Evolutionary conservation across 78 protist species (phyloP).

Genomic region (Tieghemostelium lacteum): DNA sequence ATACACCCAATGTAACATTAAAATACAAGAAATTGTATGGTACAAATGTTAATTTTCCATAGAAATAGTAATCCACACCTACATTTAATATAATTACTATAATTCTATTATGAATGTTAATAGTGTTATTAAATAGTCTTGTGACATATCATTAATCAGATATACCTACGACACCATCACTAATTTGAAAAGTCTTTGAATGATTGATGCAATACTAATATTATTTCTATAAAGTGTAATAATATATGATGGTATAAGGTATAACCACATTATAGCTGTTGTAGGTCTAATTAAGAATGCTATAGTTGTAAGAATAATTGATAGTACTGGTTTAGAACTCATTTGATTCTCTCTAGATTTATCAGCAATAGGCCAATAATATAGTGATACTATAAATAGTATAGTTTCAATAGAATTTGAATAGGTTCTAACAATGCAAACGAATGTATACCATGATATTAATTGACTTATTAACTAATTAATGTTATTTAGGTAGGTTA

Average conservation of each 20-base stretch:
- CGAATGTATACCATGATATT: conserved; percentile 58
- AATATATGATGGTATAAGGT: conserved; percentile 32
- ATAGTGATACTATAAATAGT: conserved; percentile 46
- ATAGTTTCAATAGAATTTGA: conserved; percentile 83
- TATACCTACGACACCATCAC: background rate
- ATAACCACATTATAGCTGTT: conserved; percentile 72
- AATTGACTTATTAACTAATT: conserved; percentile 32
- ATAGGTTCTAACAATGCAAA: conserved; percentile 77
- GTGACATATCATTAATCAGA: background rate
- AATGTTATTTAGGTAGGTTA: background rate
- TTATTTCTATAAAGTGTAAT: background rate
- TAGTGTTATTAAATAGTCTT: background rate
- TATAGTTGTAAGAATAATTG: conserved; percentile 37
- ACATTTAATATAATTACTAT: background rate
- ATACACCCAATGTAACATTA: conserved; percentile 69
- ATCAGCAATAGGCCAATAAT: conserved; percentile 55
- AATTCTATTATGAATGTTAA: background rate
- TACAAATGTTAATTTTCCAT: conserved; percentile 27
- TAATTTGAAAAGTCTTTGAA: background rate
- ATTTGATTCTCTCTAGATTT: background rate
- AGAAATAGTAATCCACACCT: conserved; percentile 54
- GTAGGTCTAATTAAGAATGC: conserved; percentile 76
- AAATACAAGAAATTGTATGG: conserved; percentile 81
- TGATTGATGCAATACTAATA: background rate
- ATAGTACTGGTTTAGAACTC: conserved; percentile 2